phyloP scores from a whole-genome alignment of 495 filamentous ascomycete genomes.

The Neurospora sp. region DNA sequence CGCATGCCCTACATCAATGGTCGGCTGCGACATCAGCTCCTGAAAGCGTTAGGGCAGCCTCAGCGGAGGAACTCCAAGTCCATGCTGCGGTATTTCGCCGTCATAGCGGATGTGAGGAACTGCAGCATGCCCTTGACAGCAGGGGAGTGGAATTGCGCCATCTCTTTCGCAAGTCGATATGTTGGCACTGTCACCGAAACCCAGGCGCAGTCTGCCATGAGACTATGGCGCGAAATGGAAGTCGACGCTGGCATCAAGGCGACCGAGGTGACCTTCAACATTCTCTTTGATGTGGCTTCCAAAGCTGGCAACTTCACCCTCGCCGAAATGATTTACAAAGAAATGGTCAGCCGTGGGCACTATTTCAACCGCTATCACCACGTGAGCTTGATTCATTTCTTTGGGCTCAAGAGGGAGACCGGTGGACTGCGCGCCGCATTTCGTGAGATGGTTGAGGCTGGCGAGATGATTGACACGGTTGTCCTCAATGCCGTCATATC shows the following conservation, averaged over 20 bases:
- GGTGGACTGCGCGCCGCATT: slow-evolving; percentile 62
- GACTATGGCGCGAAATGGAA: slow-evolving; percentile 88
- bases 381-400: slow-evolving; percentile 70
- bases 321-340: slow-evolving; percentile 71
- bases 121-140: slow-evolving; percentile 51
- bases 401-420: slow-evolving; percentile 60
- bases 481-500: slow-evolving; percentile 78
- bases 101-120: slow-evolving; percentile 73
- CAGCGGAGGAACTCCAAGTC: slow-evolving; percentile 43
- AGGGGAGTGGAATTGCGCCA: slow-evolving; percentile 72
- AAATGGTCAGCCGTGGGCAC: slow-evolving; percentile 62
- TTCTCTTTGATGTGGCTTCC: slow-evolving; percentile 80
- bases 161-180: slow-evolving; percentile 66
- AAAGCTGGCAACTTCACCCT: slow-evolving; percentile 74
- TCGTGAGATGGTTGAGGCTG: slow-evolving; percentile 61
- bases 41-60: slow-evolving; percentile 56
- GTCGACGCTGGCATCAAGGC: slow-evolving; percentile 49
- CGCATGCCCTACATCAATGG: slow-evolving; percentile 55
- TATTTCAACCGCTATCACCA: slow-evolving; percentile 63
- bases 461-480: slow-evolving; percentile 80
- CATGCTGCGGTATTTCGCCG: slow-evolving; percentile 72
- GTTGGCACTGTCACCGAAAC: slow-evolving; percentile 48
- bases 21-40: slow-evolving; percentile 48
- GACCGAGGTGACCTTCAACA: slow-evolving; percentile 73
- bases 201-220: slow-evolving; percentile 62